Base-by-base conservation (phyloP, 2,329 filamentous ascomycete species). In the Sporothrix curviconia region DNA sequence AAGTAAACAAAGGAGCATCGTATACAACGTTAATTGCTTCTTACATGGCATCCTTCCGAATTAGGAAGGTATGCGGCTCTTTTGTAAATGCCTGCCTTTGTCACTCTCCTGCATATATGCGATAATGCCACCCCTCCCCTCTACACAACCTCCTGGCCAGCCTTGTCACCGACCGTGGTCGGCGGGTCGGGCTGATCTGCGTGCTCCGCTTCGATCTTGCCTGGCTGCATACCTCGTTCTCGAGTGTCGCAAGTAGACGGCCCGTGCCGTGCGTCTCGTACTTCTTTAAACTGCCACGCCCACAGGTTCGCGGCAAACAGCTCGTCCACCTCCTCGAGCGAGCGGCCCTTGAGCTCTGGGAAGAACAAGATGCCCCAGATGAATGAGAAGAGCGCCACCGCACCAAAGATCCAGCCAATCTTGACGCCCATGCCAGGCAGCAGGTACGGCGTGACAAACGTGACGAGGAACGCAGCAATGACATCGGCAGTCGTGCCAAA, bases 391-490 rank as follows among this genome's bases (percentile, higher is more conserved):
- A 56, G 49, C 1, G 59, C 59, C 3, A 58, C 59, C 6, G 55
- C 58, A 3, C 59, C 59, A 49, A 60, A 60, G 22, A 58, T 60
- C 55, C 59, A 58, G 36, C 59, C 59, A 25, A 60, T 60, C 37
- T 55, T 60, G 55, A 60, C 55, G 11, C 55, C 55, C 59, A 60
- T 55, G 28, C 36, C 36, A 5, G 59, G 59, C n/a, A 60, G 39
- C 17, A 60, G 46, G 43, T 60, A 60, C 3, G 59, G 59, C 7
- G 55, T 58, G 25, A 58, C 59, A 22, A 60, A 60, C 6, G 55
- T 55, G 6, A 60, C 55, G 17, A 58, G 32, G 19, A 56, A 60
- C 2, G 59, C 59, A 3, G 55, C 50, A 3, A 60, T 2, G 4
- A 60, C 59, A 25, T 60, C 55, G 32, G 25, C 14, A 3, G 54